phyloP scores from a whole-genome alignment of 495 filamentous ascomycete genomes.

The Aspergillus steynii region DNA sequence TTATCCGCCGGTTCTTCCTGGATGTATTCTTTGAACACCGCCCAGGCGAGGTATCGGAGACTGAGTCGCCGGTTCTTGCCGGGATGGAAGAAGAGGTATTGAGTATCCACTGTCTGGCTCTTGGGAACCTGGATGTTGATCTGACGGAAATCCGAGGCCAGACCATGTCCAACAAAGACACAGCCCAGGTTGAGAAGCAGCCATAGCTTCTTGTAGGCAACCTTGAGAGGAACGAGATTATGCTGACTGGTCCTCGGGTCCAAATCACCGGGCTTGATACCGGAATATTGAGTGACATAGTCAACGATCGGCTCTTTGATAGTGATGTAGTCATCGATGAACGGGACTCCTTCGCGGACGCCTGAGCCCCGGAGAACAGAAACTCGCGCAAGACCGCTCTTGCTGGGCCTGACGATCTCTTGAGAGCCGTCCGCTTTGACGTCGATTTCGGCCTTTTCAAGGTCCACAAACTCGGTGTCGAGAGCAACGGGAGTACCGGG shows the following conservation, averaged over 20 bases:
- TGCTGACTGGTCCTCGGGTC: constrained; percentile 71
- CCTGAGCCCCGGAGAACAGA: constrained; percentile 82
- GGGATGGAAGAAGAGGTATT: constrained; percentile 75
- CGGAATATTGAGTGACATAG: constrained; percentile 90
- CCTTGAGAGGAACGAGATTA: constrained; percentile 82
- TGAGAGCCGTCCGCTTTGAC: constrained; percentile 87
- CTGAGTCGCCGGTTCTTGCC: constrained; percentile 71
- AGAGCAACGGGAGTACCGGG: constrained; percentile 78
- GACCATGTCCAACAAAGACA: constrained; percentile 88
- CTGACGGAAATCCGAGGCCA: constrained; percentile 92
- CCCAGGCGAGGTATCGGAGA: constrained; percentile 85
- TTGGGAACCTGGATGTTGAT: constrained; percentile 97
- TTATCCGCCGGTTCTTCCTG: constrained; percentile 66
- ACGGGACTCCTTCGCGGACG: constrained; percentile 72
- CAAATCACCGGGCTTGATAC: constrained; percentile 81
- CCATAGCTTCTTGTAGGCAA: constrained; percentile 97
- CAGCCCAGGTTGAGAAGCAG: constrained; percentile 92
- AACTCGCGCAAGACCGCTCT: constrained; percentile 81
- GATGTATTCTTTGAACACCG: constrained; percentile 85
- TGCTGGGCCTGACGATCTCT: constrained; percentile 81
- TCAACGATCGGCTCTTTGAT: constrained; percentile 91
- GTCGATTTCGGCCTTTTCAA: constrained; percentile 88
- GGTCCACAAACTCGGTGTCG: constrained; percentile 92
- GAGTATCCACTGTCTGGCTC: constrained; percentile 88
- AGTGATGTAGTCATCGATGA: constrained; percentile 96